Conservation (phyloP, 2,329 filamentous ascomycete genomes). For the Corynespora cassiicola region DNA sequence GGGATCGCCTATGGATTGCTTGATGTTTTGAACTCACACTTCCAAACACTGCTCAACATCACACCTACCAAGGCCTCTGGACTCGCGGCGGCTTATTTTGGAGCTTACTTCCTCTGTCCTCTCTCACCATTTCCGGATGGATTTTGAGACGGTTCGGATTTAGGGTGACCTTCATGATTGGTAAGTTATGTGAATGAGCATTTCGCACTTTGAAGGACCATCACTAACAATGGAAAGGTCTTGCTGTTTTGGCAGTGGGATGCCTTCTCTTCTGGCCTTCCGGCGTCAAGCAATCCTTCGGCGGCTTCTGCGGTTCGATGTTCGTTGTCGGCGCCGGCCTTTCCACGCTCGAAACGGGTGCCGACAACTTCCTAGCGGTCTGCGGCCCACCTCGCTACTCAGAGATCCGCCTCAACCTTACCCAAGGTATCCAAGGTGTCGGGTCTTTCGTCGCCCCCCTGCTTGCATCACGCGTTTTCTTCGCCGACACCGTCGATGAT, state of each 20-base stretch:
- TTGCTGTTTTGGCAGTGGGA: conserved; percentile 63
- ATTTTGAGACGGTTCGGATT: conserved; percentile 63
- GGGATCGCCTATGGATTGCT: conserved; percentile 85
- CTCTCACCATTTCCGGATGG: conserved; percentile 66
- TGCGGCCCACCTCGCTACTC: conserved; percentile 63
- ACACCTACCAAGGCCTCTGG: conserved; percentile 65
- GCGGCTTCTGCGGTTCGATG: conserved; percentile 63
- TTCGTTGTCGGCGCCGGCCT: conserved; percentile 65
- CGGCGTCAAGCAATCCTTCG: conserved; percentile 62
- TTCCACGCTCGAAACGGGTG: conserved; percentile 61
- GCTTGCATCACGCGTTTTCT: conserved; percentile 61
- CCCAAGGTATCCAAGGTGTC: conserved; percentile 64
- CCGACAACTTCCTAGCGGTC: conserved; percentile 64
- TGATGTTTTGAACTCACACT: conserved; percentile 75
- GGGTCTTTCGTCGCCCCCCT: conserved; percentile 63
- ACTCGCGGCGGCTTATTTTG: conserved; percentile 72
- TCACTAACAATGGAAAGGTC: conserved; percentile 44
- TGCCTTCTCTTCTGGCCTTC: conserved; percentile 67
- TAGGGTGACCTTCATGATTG: conserved; percentile 60
- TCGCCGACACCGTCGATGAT: conserved; percentile 54
- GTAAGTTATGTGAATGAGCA: conserved; percentile 6
- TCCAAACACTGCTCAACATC: conserved; percentile 67
- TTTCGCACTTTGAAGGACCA: background rate
- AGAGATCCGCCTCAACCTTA: conserved; percentile 63
- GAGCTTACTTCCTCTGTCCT: conserved; percentile 71